Evolutionary conservation across 83 land plant species (phyloP).

Genomic region (Isoetes engelmannii): DNA sequence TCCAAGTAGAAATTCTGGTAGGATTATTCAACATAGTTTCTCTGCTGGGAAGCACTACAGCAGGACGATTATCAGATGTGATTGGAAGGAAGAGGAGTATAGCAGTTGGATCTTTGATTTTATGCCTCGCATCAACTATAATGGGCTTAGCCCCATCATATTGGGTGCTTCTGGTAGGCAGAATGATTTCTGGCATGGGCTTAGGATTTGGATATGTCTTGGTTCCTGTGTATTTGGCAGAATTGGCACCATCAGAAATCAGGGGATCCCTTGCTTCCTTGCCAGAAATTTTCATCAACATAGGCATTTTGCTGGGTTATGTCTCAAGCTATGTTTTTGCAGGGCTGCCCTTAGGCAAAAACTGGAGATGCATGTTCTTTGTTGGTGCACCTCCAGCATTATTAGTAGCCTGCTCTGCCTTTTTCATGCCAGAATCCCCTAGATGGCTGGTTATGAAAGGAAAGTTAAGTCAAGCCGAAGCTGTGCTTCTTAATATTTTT

Average conservation of each 20-base stretch:
- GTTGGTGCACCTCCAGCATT: conserved; percentile 33
- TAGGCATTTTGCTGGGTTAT: conserved; percentile 38
- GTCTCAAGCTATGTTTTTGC: conserved; percentile 37
- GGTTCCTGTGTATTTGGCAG: conserved; percentile 48
- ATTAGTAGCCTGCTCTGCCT: conserved; percentile 21
- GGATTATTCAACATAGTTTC: conserved; percentile 39
- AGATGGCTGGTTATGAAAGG: conserved; percentile 41
- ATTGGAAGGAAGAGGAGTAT: conserved; percentile 10
- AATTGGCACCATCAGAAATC: conserved; percentile 37
- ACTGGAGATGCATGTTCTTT: conserved; percentile 51
- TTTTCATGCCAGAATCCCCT: conserved; percentile 50
- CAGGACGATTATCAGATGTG: conserved; percentile 6
- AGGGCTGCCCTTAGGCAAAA: conserved; percentile 24
- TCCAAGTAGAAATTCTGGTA: conserved; percentile 31
- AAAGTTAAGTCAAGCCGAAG: conserved; percentile 7
- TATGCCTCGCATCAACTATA: neutral
- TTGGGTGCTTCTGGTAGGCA: conserved; percentile 19
- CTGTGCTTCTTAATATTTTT: conserved; percentile 12
- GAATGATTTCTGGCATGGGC: conserved; percentile 36
- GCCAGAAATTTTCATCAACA: conserved; percentile 45
- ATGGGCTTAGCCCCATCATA: conserved; percentile 6
- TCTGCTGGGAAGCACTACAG: conserved; percentile 23
- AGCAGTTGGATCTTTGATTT: neutral
- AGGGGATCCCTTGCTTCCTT: conserved; percentile 44
- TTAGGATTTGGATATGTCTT: conserved; percentile 49